These are phyloP conservation scores for Fusarium illudens DNA, from an alignment of 2,329 filamentous ascomycete species.

Conservation along the genomic window DNA sequence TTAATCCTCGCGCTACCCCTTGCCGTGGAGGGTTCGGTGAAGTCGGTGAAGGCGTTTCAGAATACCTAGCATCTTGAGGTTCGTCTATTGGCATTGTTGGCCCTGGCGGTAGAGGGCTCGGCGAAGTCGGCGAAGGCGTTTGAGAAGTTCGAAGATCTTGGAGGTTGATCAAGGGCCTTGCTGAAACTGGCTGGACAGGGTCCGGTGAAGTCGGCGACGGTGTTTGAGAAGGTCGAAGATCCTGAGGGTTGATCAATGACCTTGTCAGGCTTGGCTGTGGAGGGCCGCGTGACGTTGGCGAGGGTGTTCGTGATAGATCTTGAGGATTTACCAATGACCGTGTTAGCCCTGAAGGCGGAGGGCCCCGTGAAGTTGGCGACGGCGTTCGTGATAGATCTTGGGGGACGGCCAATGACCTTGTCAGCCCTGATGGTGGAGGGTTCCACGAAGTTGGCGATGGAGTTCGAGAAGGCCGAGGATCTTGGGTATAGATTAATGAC, in stretches of 20 bases:
- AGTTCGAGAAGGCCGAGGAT: not conserved
- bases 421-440: not conserved
- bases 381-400: not conserved
- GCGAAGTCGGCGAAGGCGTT: conserved; percentile 19
- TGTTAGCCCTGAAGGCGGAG: not conserved
- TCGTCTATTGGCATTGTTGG: not conserved
- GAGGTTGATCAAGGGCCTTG: not conserved
- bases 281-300: not conserved
- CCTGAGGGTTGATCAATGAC: conserved; percentile 10
- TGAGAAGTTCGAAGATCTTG: conserved; percentile 5
- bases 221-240: conserved; percentile 9
- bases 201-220: not conserved
- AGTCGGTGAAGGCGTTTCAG: not conserved
- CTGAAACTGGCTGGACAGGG: not conserved
- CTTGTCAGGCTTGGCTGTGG: not conserved
- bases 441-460: not conserved
- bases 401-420: not conserved
- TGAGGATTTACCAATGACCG: not conserved
- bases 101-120: not conserved
- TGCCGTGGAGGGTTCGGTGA: not conserved
- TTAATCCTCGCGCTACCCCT: not conserved
- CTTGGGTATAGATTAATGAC: not conserved
- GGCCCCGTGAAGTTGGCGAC: not conserved
- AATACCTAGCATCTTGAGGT: not conserved
- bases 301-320: not conserved